Percentiles rank a stretch among this genome's conserved stretches.
Evolutionary conservation across 1,284 basidiomycete species (phyloP).

Genomic region (Malassezia arunalokei): DNA sequence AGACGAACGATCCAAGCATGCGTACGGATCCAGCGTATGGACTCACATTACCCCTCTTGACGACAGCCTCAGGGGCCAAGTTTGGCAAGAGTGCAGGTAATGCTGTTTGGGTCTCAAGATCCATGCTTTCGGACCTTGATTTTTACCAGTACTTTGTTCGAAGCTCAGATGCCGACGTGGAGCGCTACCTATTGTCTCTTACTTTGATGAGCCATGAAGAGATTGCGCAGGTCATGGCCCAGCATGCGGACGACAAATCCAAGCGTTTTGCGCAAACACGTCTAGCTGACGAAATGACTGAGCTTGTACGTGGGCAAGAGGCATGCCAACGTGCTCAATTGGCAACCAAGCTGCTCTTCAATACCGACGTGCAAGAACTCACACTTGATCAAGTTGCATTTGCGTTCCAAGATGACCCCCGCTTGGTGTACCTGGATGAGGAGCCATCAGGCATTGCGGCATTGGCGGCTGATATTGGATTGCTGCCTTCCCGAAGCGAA

Average conservation of each 20-base stretch:
- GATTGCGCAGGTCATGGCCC: slow-evolving; percentile 55
- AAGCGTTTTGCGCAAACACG: slow-evolving; percentile 61
- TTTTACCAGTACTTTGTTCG: slow-evolving; percentile 70
- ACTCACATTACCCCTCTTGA: slow-evolving; percentile 83
- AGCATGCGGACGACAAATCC: slow-evolving; percentile 56
- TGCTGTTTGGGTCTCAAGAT: slow-evolving; percentile 60
- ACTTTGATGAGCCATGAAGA: slow-evolving; percentile 60
- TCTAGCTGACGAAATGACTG: slow-evolving; percentile 74
- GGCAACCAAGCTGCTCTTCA: slow-evolving; percentile 57
- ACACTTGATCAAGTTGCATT: slow-evolving; percentile 51
- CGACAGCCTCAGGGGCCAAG: slow-evolving; percentile 77
- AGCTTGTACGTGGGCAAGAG: slow-evolving; percentile 52
- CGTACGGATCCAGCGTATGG: slow-evolving; percentile 56
- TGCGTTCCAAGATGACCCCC: slow-evolving; percentile 56
- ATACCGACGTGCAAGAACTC: slow-evolving; percentile 50
- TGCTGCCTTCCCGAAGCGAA: slow-evolving; percentile 14
- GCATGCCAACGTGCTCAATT: slow-evolving; percentile 53
- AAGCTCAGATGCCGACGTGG: slow-evolving; percentile 68
- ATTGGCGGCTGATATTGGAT: not conserved
- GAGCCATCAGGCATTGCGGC: not conserved
- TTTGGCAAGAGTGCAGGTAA: slow-evolving; percentile 96
- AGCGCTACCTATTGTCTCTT: slow-evolving; percentile 66
- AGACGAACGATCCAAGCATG: not conserved
- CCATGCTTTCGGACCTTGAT: slow-evolving; percentile 23
- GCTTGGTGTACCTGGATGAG: slow-evolving; percentile 8